Base-by-base conservation (phyloP, 2,329 filamentous ascomycete species). In the Fusarium sp. region DNA sequence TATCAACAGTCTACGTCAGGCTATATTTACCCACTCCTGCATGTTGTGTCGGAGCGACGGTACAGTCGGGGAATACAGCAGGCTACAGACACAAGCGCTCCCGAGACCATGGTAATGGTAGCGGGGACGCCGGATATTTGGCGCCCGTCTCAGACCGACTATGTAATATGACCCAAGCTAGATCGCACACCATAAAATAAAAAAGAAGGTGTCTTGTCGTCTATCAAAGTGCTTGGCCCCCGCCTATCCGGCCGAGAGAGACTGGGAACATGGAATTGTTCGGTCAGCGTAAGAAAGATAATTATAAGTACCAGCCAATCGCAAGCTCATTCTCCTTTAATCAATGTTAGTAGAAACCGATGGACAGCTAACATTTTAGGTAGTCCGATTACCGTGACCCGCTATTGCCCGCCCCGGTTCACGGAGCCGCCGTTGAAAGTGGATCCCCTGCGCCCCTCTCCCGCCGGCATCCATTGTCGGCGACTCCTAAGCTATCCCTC, bases 361-460 rank as follows among this genome's bases (percentile, higher is more conserved):
- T 31, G 10, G 10, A 18, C 34, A 22, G 42, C 13, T 36, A 43
- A 54, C 20, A 39, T 38, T n/a, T 56, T 63, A 31, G 38, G 34
- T 49, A 49, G 33, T 42, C 62, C 54, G 63, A 64, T 39, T 53
- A 36, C 26, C 48, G 15, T 24, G 40, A 50, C 66, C 66, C 66
- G 57, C 67, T 69, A 45, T 67, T 70, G 66, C 58, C 66, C 66
- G 66, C 53, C 51, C 49, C 48, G 66, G 66, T 61, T 38, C 57
- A 65, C 66, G 66, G 66, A 70, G 62, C 62, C 63, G 66, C 66
- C 66, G 66, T 63, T 50, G 53, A 59, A 39, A 60, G 66, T 57
- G 66, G 66, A 44, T 44, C 66, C 20, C 39, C 48, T 65, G 31
- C 34, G 66, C 61, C 56, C 64, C 56, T 67, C 64, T 36, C 40